A percentile compares a stretch with the other conserved stretches of the same genome.
Evolutionary conservation across 495 filamentous ascomycete genomes (phyloP).

Genomic region (Talaromyces adpressus): DNA sequence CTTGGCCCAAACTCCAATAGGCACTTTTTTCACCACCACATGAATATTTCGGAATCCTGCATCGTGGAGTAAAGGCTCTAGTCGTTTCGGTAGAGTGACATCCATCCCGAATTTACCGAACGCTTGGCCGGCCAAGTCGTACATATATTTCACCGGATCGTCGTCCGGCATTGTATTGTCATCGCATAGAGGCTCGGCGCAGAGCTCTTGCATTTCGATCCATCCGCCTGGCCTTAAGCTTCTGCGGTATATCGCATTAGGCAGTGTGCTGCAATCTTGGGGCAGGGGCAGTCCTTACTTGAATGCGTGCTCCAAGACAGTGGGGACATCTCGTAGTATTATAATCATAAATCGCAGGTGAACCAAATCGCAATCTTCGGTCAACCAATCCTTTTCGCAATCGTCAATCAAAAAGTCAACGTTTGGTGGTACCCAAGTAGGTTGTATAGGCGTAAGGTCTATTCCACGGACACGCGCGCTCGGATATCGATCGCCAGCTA

Average conservation of each 20-base stretch:
- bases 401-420: conserved; percentile 27
- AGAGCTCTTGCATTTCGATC: conserved; percentile 42
- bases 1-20: conserved; percentile 19
- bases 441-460: conserved; percentile 48
- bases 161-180: conserved; percentile 14
- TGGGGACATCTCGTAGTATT: conserved; percentile 27
- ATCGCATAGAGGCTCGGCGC: conserved; percentile 4
- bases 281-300: background rate
- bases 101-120: conserved; percentile 6
- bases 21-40: conserved; percentile 12
- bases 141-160: conserved; percentile 19
- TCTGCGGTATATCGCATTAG: conserved; percentile 13
- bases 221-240: conserved; percentile 39
- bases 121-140: background rate
- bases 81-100: conserved; percentile 1
- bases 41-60: conserved; percentile 52
- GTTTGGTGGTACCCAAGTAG: conserved; percentile 28
- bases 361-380: conserved; percentile 33
- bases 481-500: conserved; percentile 22
- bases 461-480: conserved; percentile 30
- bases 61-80: conserved; percentile 21
- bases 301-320: background rate
- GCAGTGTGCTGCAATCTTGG: background rate
- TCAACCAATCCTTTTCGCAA: conserved; percentile 23
- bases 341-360: conserved; percentile 40